Percentiles rank a stretch among this genome's conserved stretches.
phyloP scores from a whole-genome alignment of 164 flowering plant species.

The Taxillus chinensis region DNA sequence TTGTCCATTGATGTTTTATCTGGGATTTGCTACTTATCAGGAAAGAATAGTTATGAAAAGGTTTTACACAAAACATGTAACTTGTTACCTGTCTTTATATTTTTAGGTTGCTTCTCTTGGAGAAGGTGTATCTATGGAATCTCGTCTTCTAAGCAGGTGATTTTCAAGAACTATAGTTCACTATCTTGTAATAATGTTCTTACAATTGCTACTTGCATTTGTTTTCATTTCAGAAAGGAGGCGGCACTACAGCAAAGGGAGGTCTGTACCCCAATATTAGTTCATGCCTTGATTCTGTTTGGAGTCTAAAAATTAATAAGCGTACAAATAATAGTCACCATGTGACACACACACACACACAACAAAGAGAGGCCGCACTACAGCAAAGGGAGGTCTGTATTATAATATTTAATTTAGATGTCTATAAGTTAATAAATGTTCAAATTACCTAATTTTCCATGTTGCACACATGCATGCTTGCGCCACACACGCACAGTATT shows the following conservation, averaged over 20 bases:
- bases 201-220: conserved; percentile 5
- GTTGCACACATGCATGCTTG: too few relatives aligned
- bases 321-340: too few relatives aligned
- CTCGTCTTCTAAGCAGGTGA: conserved; percentile 79
- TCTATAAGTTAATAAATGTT: neutral
- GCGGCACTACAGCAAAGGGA: conserved; percentile 80
- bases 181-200: neutral
- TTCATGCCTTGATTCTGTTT: neutral
- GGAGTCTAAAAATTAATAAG: neutral
- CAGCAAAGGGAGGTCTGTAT: conserved; percentile 75
- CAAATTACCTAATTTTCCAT: too few relatives aligned
- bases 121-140: conserved; percentile 80
- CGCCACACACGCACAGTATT: too few relatives aligned
- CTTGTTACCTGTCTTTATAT: conserved; percentile 1
- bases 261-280: conserved; percentile 28
- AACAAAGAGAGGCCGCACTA: conserved; percentile 63
- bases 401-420: neutral
- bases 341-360: too few relatives aligned
- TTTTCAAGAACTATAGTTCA: conserved; percentile 8
- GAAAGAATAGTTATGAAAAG: neutral
- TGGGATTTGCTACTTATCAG: neutral
- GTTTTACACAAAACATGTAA: neutral
- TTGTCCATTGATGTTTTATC: neutral
- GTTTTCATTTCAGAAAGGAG: conserved; percentile 57
- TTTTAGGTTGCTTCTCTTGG: conserved; percentile 70